Evolutionary conservation across 2,329 filamentous ascomycete genomes (phyloP), one percentile per base, ranked within the genome.

Genomic region (Cordyceps militaris): DNA sequence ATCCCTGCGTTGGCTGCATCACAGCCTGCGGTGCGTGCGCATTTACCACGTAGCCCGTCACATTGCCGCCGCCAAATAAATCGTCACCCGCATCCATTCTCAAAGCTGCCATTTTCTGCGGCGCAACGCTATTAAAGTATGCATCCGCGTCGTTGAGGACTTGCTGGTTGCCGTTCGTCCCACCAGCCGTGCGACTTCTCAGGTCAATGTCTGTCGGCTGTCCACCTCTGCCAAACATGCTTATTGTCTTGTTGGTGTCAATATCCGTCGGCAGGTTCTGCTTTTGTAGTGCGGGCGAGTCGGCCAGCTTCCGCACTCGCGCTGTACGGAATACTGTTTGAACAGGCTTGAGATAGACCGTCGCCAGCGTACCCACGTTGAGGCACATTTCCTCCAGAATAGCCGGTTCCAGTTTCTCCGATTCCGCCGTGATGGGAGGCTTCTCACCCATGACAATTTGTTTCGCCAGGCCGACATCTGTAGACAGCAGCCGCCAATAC

Each of bases 341-440:
- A 6, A 99, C 93, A 3, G 94, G 94, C 72, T 99, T 99, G 51
- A 99, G 83, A 72, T 99, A 99, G 53, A 99, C 93, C 0, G 94
- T 99, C 3, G 94, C 94, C 3, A 99, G 80, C 0, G 94, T 97
- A 63, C 94, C 94, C 47, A 99, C 92, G 65, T 93, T 95, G 60
- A 99, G 82, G 68, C 94, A 97, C 83, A 99, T 93, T 71, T 99
- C 94, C 73, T 99, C 94, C 8, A 99, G 80, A 0, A 94, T 99
- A 47, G 82, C 80, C 0, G 92, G 87, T 69, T 99, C 94, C 2
- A 99, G 82, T 63, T 93, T 93, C 74, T 99, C 94, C 28, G 89
- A 92, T 72, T 99, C 94, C 34, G 94, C 93, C 1, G 92, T 96
- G 71, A 99, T 97, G 8, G 93, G 83, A 7, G 94, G 94, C 71